Conservation (phyloP, 1,284 basidiomycete genomes). For the Cutaneotrichosporon mucoides region DNA sequence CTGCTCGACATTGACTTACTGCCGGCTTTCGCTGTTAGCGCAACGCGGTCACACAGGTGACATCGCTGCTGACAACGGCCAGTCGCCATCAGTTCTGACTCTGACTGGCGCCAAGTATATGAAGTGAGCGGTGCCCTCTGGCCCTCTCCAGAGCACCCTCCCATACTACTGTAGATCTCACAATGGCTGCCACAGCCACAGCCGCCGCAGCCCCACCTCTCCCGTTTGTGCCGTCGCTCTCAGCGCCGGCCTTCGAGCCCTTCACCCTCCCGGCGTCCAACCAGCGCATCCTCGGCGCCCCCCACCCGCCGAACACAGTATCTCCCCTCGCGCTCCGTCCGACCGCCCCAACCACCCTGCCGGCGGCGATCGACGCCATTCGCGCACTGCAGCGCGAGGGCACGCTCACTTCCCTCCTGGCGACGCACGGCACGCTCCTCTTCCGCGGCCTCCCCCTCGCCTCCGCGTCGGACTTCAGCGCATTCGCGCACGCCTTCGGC, state of each 20-base stretch:
- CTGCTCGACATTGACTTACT: no score
- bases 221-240: no score
- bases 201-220: no score
- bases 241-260: slow-evolving; percentile 10
- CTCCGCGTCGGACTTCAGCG: slow-evolving; percentile 7
- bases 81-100: no score
- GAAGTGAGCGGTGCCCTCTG: no score
- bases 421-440: slow-evolving; percentile 16
- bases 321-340: slow-evolving; percentile 12
- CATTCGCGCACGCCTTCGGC: slow-evolving; percentile 14
- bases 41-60: no score
- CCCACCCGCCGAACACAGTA: slow-evolving; percentile 6
- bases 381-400: neutral
- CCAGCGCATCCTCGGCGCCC: slow-evolving; percentile 68
- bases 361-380: slow-evolving; percentile 7
- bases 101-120: no score
- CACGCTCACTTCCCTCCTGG: slow-evolving; percentile 11
- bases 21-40: no score
- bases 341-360: neutral
- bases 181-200: no score
- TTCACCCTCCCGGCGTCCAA: slow-evolving; percentile 63
- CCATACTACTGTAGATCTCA: no score
- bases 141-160: no score
- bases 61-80: no score
- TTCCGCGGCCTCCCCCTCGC: slow-evolving; percentile 16